Conservation (phyloP, 116 monocot genomes). For the Posidonia oceanica region DNA sequence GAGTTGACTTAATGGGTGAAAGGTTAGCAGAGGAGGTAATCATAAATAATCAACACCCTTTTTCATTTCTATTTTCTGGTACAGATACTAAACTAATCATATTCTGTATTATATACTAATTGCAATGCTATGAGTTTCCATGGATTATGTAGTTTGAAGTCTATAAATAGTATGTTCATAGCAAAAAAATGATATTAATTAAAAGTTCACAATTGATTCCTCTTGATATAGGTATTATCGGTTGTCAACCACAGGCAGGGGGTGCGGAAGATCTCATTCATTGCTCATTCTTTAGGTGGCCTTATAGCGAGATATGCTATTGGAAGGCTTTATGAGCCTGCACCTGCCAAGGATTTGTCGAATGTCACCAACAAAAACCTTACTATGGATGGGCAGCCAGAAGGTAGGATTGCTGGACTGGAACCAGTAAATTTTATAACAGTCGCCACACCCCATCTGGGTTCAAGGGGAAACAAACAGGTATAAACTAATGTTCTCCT, state of each 20-base stretch:
- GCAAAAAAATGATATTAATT: background rate
- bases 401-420: conserved; percentile 36
- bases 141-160: background rate
- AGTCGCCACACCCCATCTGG: conserved; percentile 53
- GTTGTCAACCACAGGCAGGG: conserved; percentile 16
- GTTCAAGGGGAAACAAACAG: conserved; percentile 50
- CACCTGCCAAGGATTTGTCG: background rate
- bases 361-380: background rate
- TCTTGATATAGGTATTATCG: conserved; percentile 20
- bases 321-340: conserved; percentile 18
- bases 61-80: background rate
- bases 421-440: conserved; percentile 59
- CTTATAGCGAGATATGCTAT: conserved; percentile 53
- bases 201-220: background rate
- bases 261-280: conserved; percentile 35
- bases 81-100: background rate
- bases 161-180: no score
- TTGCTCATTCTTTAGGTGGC: conserved; percentile 45
- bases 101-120: background rate
- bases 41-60: background rate
- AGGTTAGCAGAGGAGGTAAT: conserved; percentile 85
- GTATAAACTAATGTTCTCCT: conserved; percentile 6
- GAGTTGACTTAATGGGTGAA: conserved; percentile 95
- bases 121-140: no score
- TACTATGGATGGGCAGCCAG: background rate